Evolutionary conservation across 306 rosid genomes (phyloP).

Genomic region (Dryas alaskensis): DNA sequence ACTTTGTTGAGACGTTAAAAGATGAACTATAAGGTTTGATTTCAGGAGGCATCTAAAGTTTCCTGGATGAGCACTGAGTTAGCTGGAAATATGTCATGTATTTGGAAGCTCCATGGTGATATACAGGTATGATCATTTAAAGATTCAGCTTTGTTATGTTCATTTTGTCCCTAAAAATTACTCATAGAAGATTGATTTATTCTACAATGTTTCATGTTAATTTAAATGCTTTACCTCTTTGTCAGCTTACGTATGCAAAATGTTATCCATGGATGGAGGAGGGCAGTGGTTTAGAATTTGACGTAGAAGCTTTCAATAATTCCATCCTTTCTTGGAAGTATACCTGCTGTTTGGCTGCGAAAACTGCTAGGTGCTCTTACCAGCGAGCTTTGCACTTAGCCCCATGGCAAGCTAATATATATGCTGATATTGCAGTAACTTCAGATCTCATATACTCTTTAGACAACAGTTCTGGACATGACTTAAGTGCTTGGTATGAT

Average conservation of each 20-base stretch:
- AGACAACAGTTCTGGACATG: constrained; percentile 31
- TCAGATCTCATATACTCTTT: constrained; percentile 51
- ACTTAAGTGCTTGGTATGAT: constrained; percentile 59
- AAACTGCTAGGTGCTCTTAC: constrained; percentile 63
- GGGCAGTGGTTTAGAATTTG: constrained; percentile 45
- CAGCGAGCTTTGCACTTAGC: constrained; percentile 83
- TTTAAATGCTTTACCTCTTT: constrained; percentile 23
- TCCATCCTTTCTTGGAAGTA: constrained; percentile 78
- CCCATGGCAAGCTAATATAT: constrained; percentile 91
- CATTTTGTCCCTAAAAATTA: not conserved
- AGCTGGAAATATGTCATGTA: constrained; percentile 63
- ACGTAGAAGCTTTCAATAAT: constrained; percentile 56
- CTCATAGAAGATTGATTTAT: constrained; percentile 1
- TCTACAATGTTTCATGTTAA: not conserved
- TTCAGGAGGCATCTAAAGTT: constrained; percentile 80
- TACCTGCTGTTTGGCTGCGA: constrained; percentile 59
- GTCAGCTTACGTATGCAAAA: constrained; percentile 79
- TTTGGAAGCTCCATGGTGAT: constrained; percentile 88
- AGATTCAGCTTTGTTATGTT: not conserved
- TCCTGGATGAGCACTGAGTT: constrained; percentile 50
- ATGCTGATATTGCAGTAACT: constrained; percentile 70
- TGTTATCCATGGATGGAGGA: constrained; percentile 85
- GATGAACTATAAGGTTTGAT: constrained; percentile 28
- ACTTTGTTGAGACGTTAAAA: constrained; percentile 14
- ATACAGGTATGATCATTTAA: constrained; percentile 54